Evolutionary conservation across 345 rosid species (phyloP).

Genomic region (Triadica sebifera): DNA sequence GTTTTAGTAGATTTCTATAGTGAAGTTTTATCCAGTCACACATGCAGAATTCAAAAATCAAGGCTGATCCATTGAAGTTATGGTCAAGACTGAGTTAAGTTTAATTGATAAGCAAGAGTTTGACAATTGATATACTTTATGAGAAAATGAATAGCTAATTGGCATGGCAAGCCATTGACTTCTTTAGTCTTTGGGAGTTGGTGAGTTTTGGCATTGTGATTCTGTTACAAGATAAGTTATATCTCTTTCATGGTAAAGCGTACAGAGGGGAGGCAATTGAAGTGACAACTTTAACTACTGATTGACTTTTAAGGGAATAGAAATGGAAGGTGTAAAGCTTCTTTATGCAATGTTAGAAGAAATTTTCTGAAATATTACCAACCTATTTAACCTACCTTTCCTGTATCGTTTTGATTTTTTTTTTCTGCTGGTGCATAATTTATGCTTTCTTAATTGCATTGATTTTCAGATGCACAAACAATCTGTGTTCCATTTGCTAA

Average conservation of each 20-base stretch:
- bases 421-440: background rate
- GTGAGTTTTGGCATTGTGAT: constrained; percentile 7
- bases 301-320: background rate
- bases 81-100: background rate
- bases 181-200: background rate
- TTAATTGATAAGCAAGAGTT: background rate
- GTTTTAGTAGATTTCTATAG: background rate
- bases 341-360: constrained; percentile 1
- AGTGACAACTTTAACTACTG: background rate
- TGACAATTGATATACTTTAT: background rate
- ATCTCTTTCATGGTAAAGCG: background rate
- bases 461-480: background rate
- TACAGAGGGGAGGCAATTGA: background rate
- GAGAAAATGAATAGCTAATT: background rate
- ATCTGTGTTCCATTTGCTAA: background rate
- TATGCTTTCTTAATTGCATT: background rate
- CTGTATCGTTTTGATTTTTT: background rate
- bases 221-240: background rate
- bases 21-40: background rate
- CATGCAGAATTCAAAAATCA: background rate
- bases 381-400: background rate
- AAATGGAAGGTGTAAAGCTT: constrained; percentile 3
- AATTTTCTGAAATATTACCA: background rate
- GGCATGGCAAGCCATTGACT: background rate
- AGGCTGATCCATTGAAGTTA: background rate